These are phyloP conservation scores for Dipteronia dyeriana DNA, from an alignment of 345 rosid species.

Conservation along the genomic window DNA sequence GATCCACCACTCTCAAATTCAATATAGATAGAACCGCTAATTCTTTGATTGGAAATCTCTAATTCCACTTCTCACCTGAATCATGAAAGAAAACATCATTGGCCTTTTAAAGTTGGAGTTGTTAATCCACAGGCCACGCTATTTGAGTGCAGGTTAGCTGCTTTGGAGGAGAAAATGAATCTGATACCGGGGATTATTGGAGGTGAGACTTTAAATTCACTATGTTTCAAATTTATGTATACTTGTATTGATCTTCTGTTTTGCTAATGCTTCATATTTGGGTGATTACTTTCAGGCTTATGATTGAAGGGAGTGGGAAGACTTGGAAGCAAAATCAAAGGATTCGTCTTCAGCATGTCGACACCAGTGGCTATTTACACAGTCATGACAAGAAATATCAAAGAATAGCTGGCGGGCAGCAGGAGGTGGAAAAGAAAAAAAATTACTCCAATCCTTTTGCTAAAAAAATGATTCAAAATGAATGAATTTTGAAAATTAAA, in stretches of 20 bases:
- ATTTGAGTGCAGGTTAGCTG: slow-evolving; percentile 75
- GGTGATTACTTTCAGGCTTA: slow-evolving; percentile 51
- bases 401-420: slow-evolving; percentile 99
- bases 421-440: slow-evolving; percentile 62
- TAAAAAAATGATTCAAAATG: neutral
- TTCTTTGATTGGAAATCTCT: neutral
- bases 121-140: neutral
- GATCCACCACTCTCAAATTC: neutral
- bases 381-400: slow-evolving; percentile 97
- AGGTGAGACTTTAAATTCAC: slow-evolving; percentile 47
- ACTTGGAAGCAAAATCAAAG: slow-evolving; percentile 94
- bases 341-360: slow-evolving; percentile 91
- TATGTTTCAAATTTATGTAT: neutral
- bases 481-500: neutral
- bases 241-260: neutral
- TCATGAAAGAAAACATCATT: neutral
- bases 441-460: neutral
- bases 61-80: neutral
- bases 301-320: slow-evolving; percentile 89
- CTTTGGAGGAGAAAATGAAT: slow-evolving; percentile 87
- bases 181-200: slow-evolving; percentile 98
- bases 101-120: neutral
- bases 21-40: neutral
- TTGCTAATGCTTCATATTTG: slow-evolving; percentile 15
- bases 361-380: slow-evolving; percentile 91